Evolutionary conservation across 2,329 filamentous ascomycete species (phyloP), one percentile per base, ranked within the genome.

Genomic region (Cytospora leucostoma): DNA sequence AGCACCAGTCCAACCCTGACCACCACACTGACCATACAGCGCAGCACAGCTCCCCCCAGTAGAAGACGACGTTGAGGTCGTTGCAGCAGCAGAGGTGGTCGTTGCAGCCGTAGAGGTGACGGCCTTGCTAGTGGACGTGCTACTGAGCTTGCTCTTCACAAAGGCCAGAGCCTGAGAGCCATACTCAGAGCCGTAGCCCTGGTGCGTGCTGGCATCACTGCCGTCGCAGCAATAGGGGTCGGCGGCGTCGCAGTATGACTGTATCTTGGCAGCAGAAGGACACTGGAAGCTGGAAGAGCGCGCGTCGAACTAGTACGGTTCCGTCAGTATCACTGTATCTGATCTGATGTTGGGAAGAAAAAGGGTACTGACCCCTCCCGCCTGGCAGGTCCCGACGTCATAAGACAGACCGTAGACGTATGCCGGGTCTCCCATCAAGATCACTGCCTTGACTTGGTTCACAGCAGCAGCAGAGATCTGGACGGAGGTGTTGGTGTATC

Each of bases 181-280:
- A 65, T 90, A 89, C 68, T 84, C 83, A 65, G 75, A 79, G n/a
- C 84, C 85, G 64, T 90, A 89, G 56, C 84, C 80, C 71, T 88
- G 83, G 72, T 89, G 87, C 7, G 82, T 79, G 68, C 82, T 81
- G 33, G 80, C 78, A 65, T 88, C 79, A 68, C 80, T 86, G 56
- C 87, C 87, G 50, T 82, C 86, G 74, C 85, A 89, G 79, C 87
- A 89, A 75, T 87, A 89, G 0, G 86, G 86, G 67, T 89, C 87
- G 4, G 82, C 70, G 5, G 81, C 75, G 68, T 90, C 87, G 72
- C 87, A 89, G 78, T 89, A 89, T 5, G 84, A 85, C 75, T 87
- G 77, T 68, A 89, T 84, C 8, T 74, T 71, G 65, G 74, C 79
- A 27, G 77, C 79, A 11, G 84, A 80, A 1, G 78, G 75, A 75